These are phyloP conservation scores for Solanum habrochaites DNA, from an alignment of 257 asterid species.

Conservation along the genomic window DNA sequence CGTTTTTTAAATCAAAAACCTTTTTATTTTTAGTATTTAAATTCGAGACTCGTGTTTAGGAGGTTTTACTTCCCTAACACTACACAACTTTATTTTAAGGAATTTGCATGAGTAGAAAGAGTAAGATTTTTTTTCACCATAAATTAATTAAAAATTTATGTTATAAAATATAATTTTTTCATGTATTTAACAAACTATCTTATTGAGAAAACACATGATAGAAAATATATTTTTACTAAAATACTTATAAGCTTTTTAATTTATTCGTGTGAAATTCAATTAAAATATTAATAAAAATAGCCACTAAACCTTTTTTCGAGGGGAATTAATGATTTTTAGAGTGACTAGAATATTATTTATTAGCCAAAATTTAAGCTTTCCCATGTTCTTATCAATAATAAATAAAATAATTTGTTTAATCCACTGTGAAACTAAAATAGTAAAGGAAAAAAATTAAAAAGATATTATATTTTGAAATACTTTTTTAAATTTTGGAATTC, in stretches of 20 bases:
- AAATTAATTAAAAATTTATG: not conserved
- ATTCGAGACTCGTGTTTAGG: not conserved
- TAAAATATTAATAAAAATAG: not conserved
- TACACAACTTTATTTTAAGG: not conserved
- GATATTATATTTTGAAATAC: not conserved
- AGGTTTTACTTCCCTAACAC: not conserved
- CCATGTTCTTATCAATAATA: not conserved
- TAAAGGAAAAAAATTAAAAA: not conserved
- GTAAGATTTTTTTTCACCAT: not conserved
- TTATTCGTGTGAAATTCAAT: rapidly evolving
- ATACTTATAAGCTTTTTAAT: not conserved
- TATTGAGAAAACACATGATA: rapidly evolving
- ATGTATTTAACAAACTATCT: rapidly evolving
- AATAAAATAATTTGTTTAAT: not conserved
- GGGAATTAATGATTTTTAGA: not conserved
- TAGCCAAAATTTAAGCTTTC: not conserved
- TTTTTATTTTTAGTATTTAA: not conserved
- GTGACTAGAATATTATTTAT: not conserved
- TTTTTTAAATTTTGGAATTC: not conserved
- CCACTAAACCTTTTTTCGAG: not conserved
- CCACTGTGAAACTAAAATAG: not conserved
- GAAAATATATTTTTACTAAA: not conserved
- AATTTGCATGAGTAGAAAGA: not conserved
- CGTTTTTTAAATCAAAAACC: not conserved
- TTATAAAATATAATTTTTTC: no score